These are phyloP conservation scores for Boletellus ananiceps DNA, from an alignment of 768 basidiomycete species.

Conservation along the genomic window DNA sequence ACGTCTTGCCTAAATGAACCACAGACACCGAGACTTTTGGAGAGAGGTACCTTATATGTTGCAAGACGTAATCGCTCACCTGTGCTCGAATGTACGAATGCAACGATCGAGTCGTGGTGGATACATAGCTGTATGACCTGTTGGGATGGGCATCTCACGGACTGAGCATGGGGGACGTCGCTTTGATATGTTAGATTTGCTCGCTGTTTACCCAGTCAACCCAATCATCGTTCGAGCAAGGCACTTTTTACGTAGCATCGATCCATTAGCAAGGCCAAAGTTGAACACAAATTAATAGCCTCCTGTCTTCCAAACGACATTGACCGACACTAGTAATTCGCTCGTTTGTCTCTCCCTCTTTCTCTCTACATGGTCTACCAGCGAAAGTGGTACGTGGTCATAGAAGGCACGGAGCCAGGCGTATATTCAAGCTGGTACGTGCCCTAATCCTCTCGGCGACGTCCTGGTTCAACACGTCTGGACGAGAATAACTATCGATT, in stretches of 20 bases:
- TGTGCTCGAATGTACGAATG: conserved; percentile 70
- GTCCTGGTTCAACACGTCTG: conserved; percentile 7
- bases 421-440: conserved; percentile 29
- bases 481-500: conserved; percentile 23
- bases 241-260: conserved; percentile 12
- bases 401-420: conserved; percentile 24
- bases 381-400: conserved; percentile 29
- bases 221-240: background rate
- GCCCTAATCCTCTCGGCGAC: background rate
- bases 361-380: conserved; percentile 12
- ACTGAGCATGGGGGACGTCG: background rate
- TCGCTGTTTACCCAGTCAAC: conserved; percentile 8
- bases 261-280: conserved; percentile 6
- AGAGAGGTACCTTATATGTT: conserved; percentile 85
- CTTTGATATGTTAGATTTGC: conserved; percentile 5
- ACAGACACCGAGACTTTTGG: conserved; percentile 87
- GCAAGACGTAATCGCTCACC: conserved; percentile 68
- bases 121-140: conserved; percentile 66
- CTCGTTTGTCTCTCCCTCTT: background rate
- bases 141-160: background rate
- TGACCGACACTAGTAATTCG: background rate
- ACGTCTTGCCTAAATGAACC: conserved; percentile 1
- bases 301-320: conserved; percentile 18
- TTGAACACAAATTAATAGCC: conserved; percentile 22
- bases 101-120: conserved; percentile 64